Percentiles rank a stretch among this genome's conserved stretches.
These are phyloP conservation scores for Xylariaceae sp. DNA, from an alignment of 2,329 filamentous ascomycete species.

Conservation along the genomic window DNA sequence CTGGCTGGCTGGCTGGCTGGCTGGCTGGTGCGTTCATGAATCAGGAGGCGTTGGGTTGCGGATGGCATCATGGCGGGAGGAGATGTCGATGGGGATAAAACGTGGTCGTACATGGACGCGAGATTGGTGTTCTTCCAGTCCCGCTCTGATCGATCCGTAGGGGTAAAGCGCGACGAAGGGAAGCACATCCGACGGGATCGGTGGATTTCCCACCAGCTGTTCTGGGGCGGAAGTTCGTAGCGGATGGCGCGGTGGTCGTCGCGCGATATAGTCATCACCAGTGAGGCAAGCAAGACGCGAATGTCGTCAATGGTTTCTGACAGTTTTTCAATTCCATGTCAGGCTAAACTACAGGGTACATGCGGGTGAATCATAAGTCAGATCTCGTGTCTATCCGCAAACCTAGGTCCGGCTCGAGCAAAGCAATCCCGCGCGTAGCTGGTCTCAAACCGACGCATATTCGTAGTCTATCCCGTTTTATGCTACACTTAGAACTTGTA, in stretches of 20 bases:
- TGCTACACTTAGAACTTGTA: constrained; percentile 76
- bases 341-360: constrained; percentile 14
- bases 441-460: neutral
- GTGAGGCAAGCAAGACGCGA: neutral
- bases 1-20: too few species aligned
- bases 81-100: neutral
- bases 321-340: neutral
- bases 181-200: neutral
- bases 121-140: neutral
- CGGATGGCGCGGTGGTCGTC: neutral
- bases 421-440: neutral
- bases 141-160: neutral
- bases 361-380: neutral
- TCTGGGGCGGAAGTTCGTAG: neutral
- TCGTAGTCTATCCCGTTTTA: constrained; percentile 6
- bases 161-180: neutral
- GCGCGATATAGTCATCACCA: constrained; percentile 4
- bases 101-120: neutral
- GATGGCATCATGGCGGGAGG: neutral
- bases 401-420: constrained; percentile 10
- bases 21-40: neutral
- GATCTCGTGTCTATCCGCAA: constrained; percentile 11
- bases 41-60: neutral
- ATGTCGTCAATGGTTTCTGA: constrained; percentile 3
- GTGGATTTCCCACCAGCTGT: neutral